Evolutionary conservation across 345 rosid genomes (phyloP).

Genomic region (Combretum micranthum): DNA sequence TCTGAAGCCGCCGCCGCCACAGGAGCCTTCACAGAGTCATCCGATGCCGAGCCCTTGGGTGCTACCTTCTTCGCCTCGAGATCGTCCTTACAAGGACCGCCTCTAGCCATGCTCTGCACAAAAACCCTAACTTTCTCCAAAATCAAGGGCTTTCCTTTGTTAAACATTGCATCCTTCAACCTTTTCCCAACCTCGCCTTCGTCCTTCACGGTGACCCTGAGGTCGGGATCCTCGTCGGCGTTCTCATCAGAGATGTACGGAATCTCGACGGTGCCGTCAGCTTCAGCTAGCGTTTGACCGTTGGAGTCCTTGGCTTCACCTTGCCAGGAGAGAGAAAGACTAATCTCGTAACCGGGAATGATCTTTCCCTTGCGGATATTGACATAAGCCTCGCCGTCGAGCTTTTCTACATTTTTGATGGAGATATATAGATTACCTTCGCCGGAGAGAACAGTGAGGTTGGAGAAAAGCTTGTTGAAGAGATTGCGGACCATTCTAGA

Average conservation of each 20-base stretch:
- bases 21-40: slow-evolving; percentile 2
- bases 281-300: slow-evolving; percentile 47
- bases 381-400: slow-evolving; percentile 94
- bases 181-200: slow-evolving; percentile 68
- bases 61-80: slow-evolving; percentile 57
- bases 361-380: slow-evolving; percentile 89
- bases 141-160: slow-evolving; percentile 64
- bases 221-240: slow-evolving; percentile 86
- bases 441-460: slow-evolving; percentile 51
- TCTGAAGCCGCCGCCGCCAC: slow-evolving; percentile 8
- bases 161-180: slow-evolving; percentile 77
- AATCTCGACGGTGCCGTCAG: slow-evolving; percentile 72
- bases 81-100: slow-evolving; percentile 88
- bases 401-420: slow-evolving; percentile 55
- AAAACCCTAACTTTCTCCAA: slow-evolving; percentile 60
- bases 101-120: slow-evolving; percentile 70
- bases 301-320: slow-evolving; percentile 80
- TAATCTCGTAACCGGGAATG: slow-evolving; percentile 89
- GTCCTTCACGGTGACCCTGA: slow-evolving; percentile 66
- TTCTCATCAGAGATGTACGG: slow-evolving; percentile 97
- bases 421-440: slow-evolving; percentile 54
- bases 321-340: slow-evolving; percentile 64
- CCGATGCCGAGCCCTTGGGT: slow-evolving; percentile 25
- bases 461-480: slow-evolving; percentile 46
- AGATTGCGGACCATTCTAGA: slow-evolving; percentile 76